Evolutionary conservation across 2,329 filamentous ascomycete genomes (phyloP).

Genomic region (Monosporascus sp.): DNA sequence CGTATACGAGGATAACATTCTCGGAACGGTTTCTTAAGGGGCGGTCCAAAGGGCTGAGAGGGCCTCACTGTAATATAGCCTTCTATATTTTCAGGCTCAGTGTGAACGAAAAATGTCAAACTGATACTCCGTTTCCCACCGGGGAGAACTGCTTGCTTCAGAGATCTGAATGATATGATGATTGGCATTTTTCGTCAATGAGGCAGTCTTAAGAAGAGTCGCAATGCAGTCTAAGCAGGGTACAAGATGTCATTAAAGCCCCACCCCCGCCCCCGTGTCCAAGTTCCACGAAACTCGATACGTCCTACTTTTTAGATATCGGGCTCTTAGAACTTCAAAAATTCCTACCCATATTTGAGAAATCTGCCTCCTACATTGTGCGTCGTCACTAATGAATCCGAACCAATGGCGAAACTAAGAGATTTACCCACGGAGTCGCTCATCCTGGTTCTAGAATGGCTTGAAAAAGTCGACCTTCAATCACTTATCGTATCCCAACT

Average conservation of each 20-base stretch:
- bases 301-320: no score
- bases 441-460: conserved; percentile 9
- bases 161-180: no score
- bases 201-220: no score
- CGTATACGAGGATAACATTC: conserved; percentile 13
- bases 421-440: conserved; percentile 14
- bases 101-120: neutral
- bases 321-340: no score
- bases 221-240: no score
- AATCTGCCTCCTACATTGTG: neutral
- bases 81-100: neutral
- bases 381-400: neutral
- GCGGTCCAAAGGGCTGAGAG: neutral
- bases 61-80: neutral
- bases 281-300: no score
- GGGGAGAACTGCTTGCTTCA: no score
- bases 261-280: no score
- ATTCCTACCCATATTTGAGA: neutral
- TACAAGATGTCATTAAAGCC: no score
- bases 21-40: conserved; percentile 2
- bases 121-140: no score
- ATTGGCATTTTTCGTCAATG: no score
- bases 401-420: conserved; percentile 7
- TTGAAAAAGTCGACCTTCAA: conserved; percentile 10
- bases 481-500: conserved; percentile 10